phyloP scores from a whole-genome alignment of 345 rosid genomes.

The Aquilaria sinensis region DNA sequence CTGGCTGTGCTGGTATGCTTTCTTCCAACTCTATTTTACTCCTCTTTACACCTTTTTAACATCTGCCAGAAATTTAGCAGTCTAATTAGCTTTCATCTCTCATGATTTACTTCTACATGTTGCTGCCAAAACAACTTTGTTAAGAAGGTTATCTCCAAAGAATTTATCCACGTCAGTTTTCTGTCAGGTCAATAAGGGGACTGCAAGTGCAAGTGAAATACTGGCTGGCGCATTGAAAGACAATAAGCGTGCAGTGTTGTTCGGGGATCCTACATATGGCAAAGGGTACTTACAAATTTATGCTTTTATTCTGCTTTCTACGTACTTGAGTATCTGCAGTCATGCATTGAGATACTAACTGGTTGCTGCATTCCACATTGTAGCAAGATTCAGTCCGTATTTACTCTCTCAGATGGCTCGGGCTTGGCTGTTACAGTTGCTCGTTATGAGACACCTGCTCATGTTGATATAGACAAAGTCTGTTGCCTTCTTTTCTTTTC shows the following conservation, averaged over 20 bases:
- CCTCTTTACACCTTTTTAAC: no score
- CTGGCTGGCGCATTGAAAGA: constrained; percentile 92
- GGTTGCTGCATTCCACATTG: constrained; percentile 14
- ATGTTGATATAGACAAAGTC: constrained; percentile 85
- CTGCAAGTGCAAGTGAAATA: constrained; percentile 98
- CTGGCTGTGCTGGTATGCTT: constrained; percentile 69
- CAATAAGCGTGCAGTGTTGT: constrained; percentile 80
- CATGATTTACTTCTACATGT: background rate
- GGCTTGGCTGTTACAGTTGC: constrained; percentile 95
- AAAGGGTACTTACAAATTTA: constrained; percentile 59
- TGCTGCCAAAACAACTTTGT: background rate
- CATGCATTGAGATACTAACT: constrained; percentile 2
- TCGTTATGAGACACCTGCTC: constrained; percentile 93
- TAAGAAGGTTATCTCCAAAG: background rate
- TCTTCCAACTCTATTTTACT: background rate
- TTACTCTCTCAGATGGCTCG: constrained; percentile 91
- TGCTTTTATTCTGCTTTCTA: background rate
- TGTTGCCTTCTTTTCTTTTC: constrained; percentile 2
- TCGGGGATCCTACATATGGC: constrained; percentile 88
- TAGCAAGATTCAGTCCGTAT: constrained; percentile 96
- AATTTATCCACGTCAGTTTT: constrained; percentile 10
- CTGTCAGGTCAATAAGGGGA: constrained; percentile 89
- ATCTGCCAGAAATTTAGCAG: no score
- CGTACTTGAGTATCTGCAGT: background rate
- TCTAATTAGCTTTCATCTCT: background rate